Base-by-base conservation (phyloP, 352 stramenopile genomes). In the Phytophthora chlamydospora region DNA sequence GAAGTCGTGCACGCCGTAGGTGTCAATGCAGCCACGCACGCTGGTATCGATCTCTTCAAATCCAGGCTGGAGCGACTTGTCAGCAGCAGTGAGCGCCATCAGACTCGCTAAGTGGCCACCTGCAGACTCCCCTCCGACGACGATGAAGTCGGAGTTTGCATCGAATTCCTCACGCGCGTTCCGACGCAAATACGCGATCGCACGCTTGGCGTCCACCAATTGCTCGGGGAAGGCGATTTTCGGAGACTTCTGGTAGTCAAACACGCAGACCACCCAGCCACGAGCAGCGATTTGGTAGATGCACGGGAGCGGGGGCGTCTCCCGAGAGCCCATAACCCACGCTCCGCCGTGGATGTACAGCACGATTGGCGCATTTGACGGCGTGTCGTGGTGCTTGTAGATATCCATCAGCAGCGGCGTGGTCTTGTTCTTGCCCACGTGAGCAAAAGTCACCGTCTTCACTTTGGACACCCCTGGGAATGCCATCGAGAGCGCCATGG, bases 11-110 rank as follows among this genome's bases (percentile, higher is more conserved):
- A 90, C 80, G 13, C 85, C 85, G 40, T 91, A 93, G 10, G 72
- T 76, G 49, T 93, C 85, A 41, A 93, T 68, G 32, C 85, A 93
- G 3, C 65, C 85, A 9, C 75, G 67, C 2, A 93, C 79, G 33
- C 78, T 90, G n/a, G 83, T 91, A 62, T 93, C 80, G 2, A 91
- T 69, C 11, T 86, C 62, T 61, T 93, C 83, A 56, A 93, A 93
- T 12, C 85, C 85, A 2, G 83, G 83, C 51, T 93, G 83, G 12
- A 92, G 69, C 8, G 68, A 77, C 47, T 84, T 90, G 48, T 90
- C 80, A 10, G 67, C 53, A 1, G 83, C 51, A 13, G 83, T 93
- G 12, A 93, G 71, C 14, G 84, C 82, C 21, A 90, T 62, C 21
- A 93, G 72, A 43, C 78, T 88, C 8, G 83, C 82, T 10, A 93